Evolutionary conservation across 257 asterid genomes (phyloP).

Genomic region (Datura wrightii): DNA sequence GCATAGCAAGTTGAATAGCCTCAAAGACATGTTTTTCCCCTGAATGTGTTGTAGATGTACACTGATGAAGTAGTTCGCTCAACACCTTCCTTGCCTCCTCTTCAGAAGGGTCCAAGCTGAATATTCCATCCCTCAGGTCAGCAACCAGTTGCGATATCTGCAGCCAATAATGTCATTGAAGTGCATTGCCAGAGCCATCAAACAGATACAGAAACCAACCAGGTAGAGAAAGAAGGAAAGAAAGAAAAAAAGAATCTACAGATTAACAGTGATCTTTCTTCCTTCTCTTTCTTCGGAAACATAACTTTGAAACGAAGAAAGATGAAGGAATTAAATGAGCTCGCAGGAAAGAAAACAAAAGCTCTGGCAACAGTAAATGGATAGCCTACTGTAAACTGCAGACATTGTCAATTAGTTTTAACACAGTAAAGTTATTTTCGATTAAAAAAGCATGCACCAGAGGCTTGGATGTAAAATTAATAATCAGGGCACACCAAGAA

Average conservation of each 20-base stretch:
- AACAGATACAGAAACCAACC: background rate
- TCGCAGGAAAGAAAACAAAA: background rate
- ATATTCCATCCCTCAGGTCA: constrained; percentile 60
- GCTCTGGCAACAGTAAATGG: constrained; percentile 9
- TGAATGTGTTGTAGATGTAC: constrained; percentile 54
- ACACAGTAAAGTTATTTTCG: background rate
- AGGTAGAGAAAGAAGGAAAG: constrained; percentile 18
- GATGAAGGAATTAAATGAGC: background rate
- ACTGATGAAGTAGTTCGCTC: constrained; percentile 62
- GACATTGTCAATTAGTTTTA: background rate
- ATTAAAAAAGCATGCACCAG: background rate
- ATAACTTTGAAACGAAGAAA: background rate
- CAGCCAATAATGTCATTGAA: constrained; percentile 33
- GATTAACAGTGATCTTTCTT: background rate
- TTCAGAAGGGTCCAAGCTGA: constrained; percentile 77
- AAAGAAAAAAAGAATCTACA: background rate
- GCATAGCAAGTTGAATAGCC: constrained; percentile 58
- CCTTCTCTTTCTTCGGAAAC: background rate
- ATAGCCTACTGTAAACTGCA: constrained; percentile 16
- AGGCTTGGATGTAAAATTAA: background rate
- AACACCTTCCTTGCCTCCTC: constrained; percentile 76
- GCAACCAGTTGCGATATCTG: constrained; percentile 75
- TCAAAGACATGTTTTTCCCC: constrained; percentile 52
- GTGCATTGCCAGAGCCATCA: background rate
- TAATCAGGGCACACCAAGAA: background rate